phyloP scores from a whole-genome alignment of 306 rosid genomes.

The Trifolium fragiferum region DNA sequence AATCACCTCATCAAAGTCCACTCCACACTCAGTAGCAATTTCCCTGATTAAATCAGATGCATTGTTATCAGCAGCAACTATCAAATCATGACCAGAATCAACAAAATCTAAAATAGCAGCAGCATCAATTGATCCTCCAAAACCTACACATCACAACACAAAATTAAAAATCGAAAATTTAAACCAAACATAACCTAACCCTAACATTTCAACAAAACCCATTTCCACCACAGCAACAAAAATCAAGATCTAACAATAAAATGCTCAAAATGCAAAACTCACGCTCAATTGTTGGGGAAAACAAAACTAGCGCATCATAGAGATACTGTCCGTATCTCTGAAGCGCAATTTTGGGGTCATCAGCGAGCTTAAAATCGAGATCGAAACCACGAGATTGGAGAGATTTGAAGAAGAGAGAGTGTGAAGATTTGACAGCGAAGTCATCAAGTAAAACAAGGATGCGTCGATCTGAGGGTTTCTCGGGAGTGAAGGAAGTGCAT shows the following conservation, averaged over 20 bases:
- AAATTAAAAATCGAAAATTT: slow-evolving; percentile 6
- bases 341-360: slow-evolving; percentile 75
- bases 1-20: slow-evolving; percentile 95
- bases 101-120: slow-evolving; percentile 88
- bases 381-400: slow-evolving; percentile 91
- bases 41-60: slow-evolving; percentile 91
- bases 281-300: slow-evolving; percentile 90
- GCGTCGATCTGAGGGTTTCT: slow-evolving; percentile 74
- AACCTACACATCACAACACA: slow-evolving; percentile 52
- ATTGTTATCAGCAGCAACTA: slow-evolving; percentile 73
- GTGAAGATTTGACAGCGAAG: slow-evolving; percentile 83
- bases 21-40: slow-evolving; percentile 86
- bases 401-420: slow-evolving; percentile 80
- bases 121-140: slow-evolving; percentile 87
- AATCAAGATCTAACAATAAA: slow-evolving; percentile 35
- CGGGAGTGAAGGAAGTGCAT: slow-evolving; percentile 69
- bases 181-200: neutral
- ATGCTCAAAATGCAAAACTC: slow-evolving; percentile 26
- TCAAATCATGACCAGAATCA: slow-evolving; percentile 94
- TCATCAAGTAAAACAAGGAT: slow-evolving; percentile 89
- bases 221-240: neutral
- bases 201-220: neutral
- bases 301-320: slow-evolving; percentile 78
- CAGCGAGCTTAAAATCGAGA: slow-evolving; percentile 93
- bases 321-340: slow-evolving; percentile 90